These are phyloP conservation scores for Tritrichomonas musculus DNA, from an alignment of 208 protist species.

Conservation along the genomic window DNA sequence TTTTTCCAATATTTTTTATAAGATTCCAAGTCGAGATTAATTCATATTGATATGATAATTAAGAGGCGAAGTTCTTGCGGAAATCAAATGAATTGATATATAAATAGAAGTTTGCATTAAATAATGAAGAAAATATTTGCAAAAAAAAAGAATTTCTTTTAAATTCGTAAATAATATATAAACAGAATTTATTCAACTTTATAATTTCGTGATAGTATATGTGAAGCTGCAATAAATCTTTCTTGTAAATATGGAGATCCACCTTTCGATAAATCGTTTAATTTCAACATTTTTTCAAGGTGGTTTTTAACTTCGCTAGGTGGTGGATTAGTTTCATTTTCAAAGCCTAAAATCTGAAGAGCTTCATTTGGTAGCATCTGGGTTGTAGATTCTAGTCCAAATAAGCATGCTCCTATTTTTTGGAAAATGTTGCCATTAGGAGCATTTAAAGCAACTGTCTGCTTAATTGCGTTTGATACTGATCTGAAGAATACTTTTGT, in stretches of 20 bases:
- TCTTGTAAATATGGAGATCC: conserved; percentile 24
- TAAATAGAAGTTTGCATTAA: no score
- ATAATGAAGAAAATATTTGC: no score
- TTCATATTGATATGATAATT: no score
- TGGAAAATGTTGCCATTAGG: conserved; percentile 30
- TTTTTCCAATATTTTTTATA: no score
- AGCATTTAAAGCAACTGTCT: not conserved
- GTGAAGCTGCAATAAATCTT: not conserved
- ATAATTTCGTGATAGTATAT: not conserved
- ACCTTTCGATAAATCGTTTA: conserved; percentile 25
- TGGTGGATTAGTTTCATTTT: not conserved
- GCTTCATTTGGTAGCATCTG: conserved; percentile 18
- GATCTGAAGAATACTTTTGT: not conserved
- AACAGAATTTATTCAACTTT: not conserved
- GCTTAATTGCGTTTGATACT: not conserved
- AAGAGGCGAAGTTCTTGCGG: no score
- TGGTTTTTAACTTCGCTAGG: not conserved
- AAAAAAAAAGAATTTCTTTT: no score
- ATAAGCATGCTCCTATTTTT: not conserved
- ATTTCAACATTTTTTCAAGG: not conserved
- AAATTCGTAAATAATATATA: no score
- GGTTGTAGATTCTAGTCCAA: not conserved
- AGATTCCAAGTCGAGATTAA: no score
- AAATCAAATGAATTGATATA: no score
- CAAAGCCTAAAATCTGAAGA: not conserved